Percentiles rank a stretch among this genome's conserved stretches.
Evolutionary conservation across 805 yeast genomes (phyloP).

Genomic region (Pichia deserticola): DNA sequence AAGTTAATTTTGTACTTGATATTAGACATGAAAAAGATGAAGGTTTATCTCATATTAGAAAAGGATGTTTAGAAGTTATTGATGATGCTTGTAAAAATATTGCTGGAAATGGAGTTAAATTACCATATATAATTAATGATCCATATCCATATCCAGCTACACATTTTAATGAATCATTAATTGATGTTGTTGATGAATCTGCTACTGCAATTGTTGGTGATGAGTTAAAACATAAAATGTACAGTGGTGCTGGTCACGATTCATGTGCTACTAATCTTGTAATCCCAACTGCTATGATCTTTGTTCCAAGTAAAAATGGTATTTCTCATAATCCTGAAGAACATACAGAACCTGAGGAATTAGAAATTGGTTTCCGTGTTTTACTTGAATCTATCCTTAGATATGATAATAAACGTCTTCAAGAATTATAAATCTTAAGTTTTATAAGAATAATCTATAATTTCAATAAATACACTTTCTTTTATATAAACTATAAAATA

Average conservation of each 20-base stretch:
- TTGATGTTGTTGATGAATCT: slow-evolving; percentile 43
- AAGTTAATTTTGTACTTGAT: slow-evolving; percentile 54
- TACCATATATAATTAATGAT: slow-evolving; percentile 40
- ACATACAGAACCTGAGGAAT: slow-evolving; percentile 56
- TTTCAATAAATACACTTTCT: not conserved
- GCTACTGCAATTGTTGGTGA: slow-evolving; percentile 44
- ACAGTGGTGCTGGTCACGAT: slow-evolving; percentile 72
- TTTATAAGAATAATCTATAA: not conserved
- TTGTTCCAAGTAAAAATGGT: slow-evolving; percentile 63
- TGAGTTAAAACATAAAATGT: slow-evolving; percentile 37
- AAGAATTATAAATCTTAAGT: not conserved
- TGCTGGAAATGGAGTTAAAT: slow-evolving; percentile 32
- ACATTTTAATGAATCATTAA: slow-evolving; percentile 45
- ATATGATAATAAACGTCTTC: slow-evolving; percentile 17
- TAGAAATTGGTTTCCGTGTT: slow-evolving; percentile 53
- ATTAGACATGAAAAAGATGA: slow-evolving; percentile 48
- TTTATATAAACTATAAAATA: too few relatives aligned
- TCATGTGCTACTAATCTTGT: slow-evolving; percentile 50
- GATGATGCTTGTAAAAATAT: slow-evolving; percentile 17
- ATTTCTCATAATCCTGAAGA: slow-evolving; percentile 62
- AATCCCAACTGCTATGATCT: slow-evolving; percentile 68
- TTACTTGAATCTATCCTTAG: slow-evolving; percentile 41
- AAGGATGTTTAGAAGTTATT: slow-evolving; percentile 28
- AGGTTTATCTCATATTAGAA: slow-evolving; percentile 30
- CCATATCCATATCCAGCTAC: slow-evolving; percentile 36